Percentiles rank a stretch among this genome's conserved stretches.
Evolutionary conservation across 441 rosid genomes (phyloP).

Genomic region (Syzygium syzygioides): DNA sequence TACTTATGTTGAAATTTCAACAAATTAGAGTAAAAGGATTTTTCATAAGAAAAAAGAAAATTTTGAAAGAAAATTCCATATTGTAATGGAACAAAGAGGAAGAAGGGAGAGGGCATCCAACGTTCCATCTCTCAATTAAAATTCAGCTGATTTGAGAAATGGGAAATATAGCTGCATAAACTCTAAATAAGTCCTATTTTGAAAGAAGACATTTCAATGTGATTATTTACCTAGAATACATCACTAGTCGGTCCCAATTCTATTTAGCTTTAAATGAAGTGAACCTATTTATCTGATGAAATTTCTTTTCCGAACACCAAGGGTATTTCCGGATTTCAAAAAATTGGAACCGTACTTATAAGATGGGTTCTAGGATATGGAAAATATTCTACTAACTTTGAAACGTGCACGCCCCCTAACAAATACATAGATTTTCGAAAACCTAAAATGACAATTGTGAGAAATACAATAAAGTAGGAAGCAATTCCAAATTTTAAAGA

Average conservation of each 20-base stretch:
- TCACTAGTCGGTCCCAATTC: not conserved
- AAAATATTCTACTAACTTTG: not conserved
- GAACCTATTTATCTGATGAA: not conserved
- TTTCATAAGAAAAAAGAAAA: not conserved
- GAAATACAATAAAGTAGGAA: not conserved
- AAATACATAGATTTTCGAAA: not conserved
- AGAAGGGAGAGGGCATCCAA: not conserved
- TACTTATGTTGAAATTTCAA: not conserved
- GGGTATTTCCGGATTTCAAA: not conserved
- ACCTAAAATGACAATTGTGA: not conserved
- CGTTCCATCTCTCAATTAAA: not conserved
- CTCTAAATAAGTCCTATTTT: not conserved
- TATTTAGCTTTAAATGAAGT: not conserved
- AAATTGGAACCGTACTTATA: not conserved
- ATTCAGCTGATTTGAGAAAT: not conserved
- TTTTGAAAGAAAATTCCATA: not conserved
- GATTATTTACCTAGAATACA: not conserved
- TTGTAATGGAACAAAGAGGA: not conserved
- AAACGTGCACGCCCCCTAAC: not conserved
- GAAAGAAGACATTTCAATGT: not conserved
- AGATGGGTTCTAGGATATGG: not conserved
- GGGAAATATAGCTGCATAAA: not conserved
- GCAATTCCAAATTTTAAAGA: not conserved
- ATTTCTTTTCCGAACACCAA: not conserved
- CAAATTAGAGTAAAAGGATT: not conserved